These are phyloP conservation scores for Fusarium albidum DNA, from an alignment of 2,329 filamentous ascomycete species.

Conservation along the genomic window DNA sequence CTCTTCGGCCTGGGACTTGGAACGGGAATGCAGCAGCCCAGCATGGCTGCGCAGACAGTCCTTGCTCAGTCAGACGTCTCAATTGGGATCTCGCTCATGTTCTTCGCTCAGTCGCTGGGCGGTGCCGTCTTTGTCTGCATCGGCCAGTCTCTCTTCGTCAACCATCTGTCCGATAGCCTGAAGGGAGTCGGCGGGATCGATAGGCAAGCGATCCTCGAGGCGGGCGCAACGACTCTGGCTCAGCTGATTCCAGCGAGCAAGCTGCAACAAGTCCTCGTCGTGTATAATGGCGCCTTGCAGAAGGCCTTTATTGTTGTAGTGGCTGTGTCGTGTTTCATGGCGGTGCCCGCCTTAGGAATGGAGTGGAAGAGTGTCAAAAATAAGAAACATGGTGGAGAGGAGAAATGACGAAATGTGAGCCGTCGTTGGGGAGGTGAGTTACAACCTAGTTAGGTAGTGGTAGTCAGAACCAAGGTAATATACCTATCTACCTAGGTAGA, in stretches of 20 bases:
- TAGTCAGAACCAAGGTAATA: too few species aligned
- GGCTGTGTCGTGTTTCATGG: slow-evolving; percentile 8
- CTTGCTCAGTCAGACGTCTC: slow-evolving; percentile 55
- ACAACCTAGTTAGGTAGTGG: too few species aligned
- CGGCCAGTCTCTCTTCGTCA: slow-evolving; percentile 16
- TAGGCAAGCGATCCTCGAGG: neutral
- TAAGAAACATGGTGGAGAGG: slow-evolving; percentile 3
- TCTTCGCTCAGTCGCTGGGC: slow-evolving; percentile 12
- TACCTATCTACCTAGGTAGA: too few species aligned
- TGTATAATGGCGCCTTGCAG: slow-evolving; percentile 16
- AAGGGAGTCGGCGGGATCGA: neutral
- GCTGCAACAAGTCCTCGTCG: slow-evolving; percentile 4
- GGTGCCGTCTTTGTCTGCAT: slow-evolving; percentile 16
- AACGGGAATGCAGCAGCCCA: slow-evolving; percentile 52
- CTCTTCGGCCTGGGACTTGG: slow-evolving; percentile 60
- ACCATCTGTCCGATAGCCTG: slow-evolving; percentile 4
- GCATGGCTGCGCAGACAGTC: slow-evolving; percentile 58
- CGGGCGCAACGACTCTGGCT: neutral
- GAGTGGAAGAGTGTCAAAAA: slow-evolving; percentile 30
- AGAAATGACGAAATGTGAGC: neutral
- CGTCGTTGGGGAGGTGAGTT: too few species aligned
- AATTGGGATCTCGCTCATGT: slow-evolving; percentile 45
- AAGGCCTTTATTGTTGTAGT: slow-evolving; percentile 13
- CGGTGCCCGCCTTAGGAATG: slow-evolving; percentile 10
- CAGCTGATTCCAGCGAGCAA: neutral